These are phyloP conservation scores for Colletotrichum lupini DNA, from an alignment of 2,329 filamentous ascomycete genomes.

Conservation along the genomic window DNA sequence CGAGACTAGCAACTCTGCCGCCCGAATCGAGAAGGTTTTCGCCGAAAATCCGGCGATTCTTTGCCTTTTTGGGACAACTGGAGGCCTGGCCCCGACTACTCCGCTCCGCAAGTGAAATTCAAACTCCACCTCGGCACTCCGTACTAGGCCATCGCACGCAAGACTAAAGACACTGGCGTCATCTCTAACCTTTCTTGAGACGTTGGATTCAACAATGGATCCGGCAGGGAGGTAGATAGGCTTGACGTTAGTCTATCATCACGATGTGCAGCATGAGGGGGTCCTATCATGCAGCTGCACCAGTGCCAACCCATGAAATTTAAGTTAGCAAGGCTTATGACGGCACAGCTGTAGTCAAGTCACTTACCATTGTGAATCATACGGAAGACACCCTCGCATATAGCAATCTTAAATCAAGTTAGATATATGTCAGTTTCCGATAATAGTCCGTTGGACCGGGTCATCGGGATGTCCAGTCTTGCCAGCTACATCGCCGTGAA, in stretches of 20 bases:
- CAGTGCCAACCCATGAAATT: no score
- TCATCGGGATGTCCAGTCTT: no score
- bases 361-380: no score
- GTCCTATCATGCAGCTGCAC: no score
- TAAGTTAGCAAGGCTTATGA: no score
- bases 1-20: neutral
- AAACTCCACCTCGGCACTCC: neutral
- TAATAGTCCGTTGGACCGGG: no score
- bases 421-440: no score
- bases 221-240: no score
- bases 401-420: no score
- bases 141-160: neutral
- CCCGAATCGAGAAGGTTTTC: neutral
- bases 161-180: neutral
- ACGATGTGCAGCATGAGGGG: neutral
- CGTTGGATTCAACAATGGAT: neutral
- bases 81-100: neutral
- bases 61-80: neutral
- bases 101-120: neutral
- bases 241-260: neutral
- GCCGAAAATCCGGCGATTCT: neutral
- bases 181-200: neutral
- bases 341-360: no score
- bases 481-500: no score
- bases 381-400: no score